Percentiles rank a stretch among this genome's conserved stretches.
Evolutionary conservation across 768 basidiomycete genomes (phyloP).

Genomic region (Clathrus columnatus): DNA sequence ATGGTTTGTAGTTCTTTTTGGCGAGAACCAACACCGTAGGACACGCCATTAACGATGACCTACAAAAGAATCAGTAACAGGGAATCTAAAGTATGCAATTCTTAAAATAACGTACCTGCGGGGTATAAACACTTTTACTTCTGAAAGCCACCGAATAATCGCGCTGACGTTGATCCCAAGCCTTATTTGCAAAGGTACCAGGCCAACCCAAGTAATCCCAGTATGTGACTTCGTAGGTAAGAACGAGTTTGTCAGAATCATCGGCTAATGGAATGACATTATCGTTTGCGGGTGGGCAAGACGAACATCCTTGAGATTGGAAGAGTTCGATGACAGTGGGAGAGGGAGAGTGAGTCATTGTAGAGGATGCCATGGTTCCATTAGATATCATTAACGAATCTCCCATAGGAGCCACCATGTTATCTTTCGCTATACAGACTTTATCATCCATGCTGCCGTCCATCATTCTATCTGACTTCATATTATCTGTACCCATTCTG

Average conservation of each 20-base stretch:
- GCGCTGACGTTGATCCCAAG: not conserved
- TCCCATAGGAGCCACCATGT: too few species aligned
- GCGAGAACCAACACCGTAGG: not conserved
- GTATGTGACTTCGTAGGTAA: not conserved
- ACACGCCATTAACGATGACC: not conserved
- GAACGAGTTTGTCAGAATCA: not conserved
- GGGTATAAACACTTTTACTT: not conserved
- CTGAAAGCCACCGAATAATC: not conserved
- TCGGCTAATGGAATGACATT: not conserved
- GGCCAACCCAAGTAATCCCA: not conserved
- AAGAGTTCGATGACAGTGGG: not conserved
- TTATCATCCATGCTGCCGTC: too few species aligned
- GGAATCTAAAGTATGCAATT: not conserved
- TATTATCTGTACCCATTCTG: too few species aligned
- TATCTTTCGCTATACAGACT: too few species aligned
- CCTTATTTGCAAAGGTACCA: not conserved
- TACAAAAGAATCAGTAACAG: not conserved
- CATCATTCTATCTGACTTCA: too few species aligned
- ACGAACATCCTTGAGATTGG: not conserved
- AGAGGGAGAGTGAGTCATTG: too few species aligned
- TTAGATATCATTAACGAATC: too few species aligned
- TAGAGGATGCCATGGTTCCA: too few species aligned
- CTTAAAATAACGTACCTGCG: not conserved
- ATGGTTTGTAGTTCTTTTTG: not conserved
- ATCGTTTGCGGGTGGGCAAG: not conserved